phyloP scores from a whole-genome alignment of 1,139 yeast genomes.

The Ogataea hybrid region DNA sequence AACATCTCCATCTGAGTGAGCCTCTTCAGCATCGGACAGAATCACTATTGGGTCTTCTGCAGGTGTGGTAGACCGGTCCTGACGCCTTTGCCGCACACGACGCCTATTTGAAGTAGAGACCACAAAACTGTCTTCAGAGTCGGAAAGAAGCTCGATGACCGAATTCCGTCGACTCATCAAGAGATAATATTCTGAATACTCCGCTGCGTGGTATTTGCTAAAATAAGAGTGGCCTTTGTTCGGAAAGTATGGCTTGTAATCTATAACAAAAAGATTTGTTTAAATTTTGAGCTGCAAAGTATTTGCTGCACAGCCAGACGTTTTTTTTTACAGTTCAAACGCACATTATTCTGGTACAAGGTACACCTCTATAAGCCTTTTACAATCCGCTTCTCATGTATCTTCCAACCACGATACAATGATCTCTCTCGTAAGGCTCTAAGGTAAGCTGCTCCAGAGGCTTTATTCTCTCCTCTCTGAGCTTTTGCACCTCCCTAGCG shows the following conservation, averaged over 20 bases:
- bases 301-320: conserved; percentile 8
- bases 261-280: not conserved
- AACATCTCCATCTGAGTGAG: conserved; percentile 29
- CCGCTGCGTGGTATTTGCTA: no score
- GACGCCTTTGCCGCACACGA: conserved; percentile 3
- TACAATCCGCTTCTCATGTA: conserved; percentile 88
- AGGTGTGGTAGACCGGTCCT: conserved; percentile 5
- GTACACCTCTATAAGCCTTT: conserved; percentile 13
- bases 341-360: conserved; percentile 12
- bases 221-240: no score
- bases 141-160: conserved; percentile 21
- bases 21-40: conserved; percentile 15
- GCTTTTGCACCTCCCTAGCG: conserved; percentile 98
- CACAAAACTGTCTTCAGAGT: conserved; percentile 16
- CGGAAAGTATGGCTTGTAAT: not conserved
- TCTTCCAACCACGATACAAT: conserved; percentile 97
- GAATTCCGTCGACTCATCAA: conserved; percentile 10
- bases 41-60: conserved; percentile 17
- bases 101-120: conserved; percentile 2
- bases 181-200: not conserved
- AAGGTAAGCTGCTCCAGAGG: conserved; percentile 97
- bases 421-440: conserved; percentile 99
- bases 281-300: not conserved
- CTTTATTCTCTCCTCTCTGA: conserved; percentile 98
- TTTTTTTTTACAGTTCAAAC: conserved; percentile 1